Evolutionary conservation across 2,329 filamentous ascomycete species (phyloP), one percentile per base, ranked within the genome.

Genomic region (Pseudogymnoascus destructans): DNA sequence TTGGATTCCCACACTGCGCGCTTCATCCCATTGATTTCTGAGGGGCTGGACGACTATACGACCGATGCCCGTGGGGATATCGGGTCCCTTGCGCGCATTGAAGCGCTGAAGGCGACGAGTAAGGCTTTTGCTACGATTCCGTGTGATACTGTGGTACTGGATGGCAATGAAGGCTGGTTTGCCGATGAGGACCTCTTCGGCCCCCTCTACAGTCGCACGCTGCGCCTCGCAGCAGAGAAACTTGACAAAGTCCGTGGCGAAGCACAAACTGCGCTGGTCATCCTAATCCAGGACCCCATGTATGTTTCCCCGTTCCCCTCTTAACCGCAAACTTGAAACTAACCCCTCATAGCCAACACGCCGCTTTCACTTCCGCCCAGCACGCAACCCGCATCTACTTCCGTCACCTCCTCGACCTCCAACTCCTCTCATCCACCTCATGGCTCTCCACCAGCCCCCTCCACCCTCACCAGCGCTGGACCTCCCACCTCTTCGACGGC

Each of bases 21-120:
- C 1, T 65, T 68, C 33, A 42, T 61, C 7, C 17, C 59, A n/a
- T 61, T 69, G 10, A 70, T 86, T 7, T 67, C 70, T 0, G 77
- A 79, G 38, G 82, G 85, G 0, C 72, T 98, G 25, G 86, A 92
- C 63, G 91, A 98, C 68, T 97, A 97, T 67, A 95, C 89, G 0
- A 91, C 89, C 3, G 92, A 89, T 63, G 85, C 91, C 11, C 79
- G 90, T 59, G 93, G 93, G 13, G 93, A 98, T 67, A 79, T 97
- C 55, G 93, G 93, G 4, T 95, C 91, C 0, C 80, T 91, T 57
- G 86, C 95, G 3, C 80, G 93, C 3, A 74, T 92, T 4, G 86
- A 91, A 69, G 91, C 89, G 21, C 78, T 96, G 10, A 78, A 80
- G 60, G 82, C 81, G 2, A 75, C 89, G 1, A 82, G 79, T 72